These are phyloP conservation scores for Schizophyllum commune DNA, from an alignment of 1,284 basidiomycete species.

Conservation along the genomic window DNA sequence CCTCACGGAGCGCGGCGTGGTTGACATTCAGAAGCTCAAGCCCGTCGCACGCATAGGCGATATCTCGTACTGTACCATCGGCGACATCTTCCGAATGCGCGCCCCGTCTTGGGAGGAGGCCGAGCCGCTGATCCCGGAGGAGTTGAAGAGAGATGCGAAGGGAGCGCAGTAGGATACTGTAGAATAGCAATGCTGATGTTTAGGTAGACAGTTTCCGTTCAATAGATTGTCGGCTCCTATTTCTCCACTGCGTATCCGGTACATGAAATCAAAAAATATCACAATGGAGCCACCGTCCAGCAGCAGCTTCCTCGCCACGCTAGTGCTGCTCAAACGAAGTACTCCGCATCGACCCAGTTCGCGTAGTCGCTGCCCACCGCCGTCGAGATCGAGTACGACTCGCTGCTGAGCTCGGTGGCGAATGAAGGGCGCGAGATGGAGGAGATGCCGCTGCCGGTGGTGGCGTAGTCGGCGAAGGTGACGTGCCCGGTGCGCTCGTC, in stretches of 20 bases:
- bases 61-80: conserved; percentile 38
- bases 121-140: neutral
- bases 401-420: conserved; percentile 27
- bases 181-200: neutral
- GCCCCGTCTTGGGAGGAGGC: conserved; percentile 35
- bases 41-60: conserved; percentile 53
- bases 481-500: conserved; percentile 32
- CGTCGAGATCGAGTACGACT: conserved; percentile 31
- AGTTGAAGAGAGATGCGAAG: neutral
- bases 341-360: conserved; percentile 36
- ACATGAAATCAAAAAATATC: too few relatives aligned
- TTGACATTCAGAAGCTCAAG: conserved; percentile 46
- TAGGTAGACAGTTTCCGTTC: neutral
- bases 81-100: conserved; percentile 38
- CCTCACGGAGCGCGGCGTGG: conserved; percentile 28
- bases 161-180: neutral
- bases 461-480: conserved; percentile 41
- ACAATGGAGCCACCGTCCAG: neutral
- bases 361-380: conserved; percentile 35
- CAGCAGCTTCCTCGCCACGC: neutral
- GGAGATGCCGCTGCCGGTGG: conserved; percentile 31
- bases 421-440: conserved; percentile 30
- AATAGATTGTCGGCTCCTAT: neutral
- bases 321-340: conserved; percentile 20
- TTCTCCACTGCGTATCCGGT: neutral